Evolutionary conservation across 169 alveolate genomes (phyloP).

Genomic region (Theileria annulata): DNA sequence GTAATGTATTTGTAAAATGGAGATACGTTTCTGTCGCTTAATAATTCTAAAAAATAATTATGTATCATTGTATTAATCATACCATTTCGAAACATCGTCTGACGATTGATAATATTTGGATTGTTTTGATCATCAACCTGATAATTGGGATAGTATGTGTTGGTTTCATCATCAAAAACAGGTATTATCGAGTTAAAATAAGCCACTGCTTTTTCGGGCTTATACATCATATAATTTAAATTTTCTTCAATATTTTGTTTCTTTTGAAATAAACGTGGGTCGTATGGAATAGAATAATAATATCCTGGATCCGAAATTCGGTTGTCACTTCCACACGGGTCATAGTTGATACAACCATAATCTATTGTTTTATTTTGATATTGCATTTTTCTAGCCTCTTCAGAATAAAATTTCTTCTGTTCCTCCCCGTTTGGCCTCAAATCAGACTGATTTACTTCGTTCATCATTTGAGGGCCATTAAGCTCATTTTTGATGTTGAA

Average conservation of each 20-base stretch:
- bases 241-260: not conserved
- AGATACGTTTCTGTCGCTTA: not conserved
- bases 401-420: not conserved
- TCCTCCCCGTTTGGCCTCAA: not conserved
- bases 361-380: not conserved
- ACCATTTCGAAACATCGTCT: conserved; percentile 5
- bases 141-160: conserved; percentile 18
- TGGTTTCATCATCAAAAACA: conserved; percentile 11
- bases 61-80: not conserved
- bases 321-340: not conserved
- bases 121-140: conserved; percentile 15
- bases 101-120: not conserved
- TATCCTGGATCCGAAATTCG: not conserved
- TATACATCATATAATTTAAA: not conserved
- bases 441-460: not conserved
- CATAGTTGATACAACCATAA: not conserved
- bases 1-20: conserved; percentile 3
- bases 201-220: not conserved
- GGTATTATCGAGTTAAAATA: not conserved
- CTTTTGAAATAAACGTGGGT: not conserved
- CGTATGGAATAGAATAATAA: not conserved
- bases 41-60: not conserved
- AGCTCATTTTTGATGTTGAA: not conserved
- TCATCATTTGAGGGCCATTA: not conserved
- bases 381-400: not conserved